Percentiles rank a stretch among this genome's conserved stretches.
Evolutionary conservation across 2,329 filamentous ascomycete species (phyloP).

Genomic region (Scleromitrula shiraiana): DNA sequence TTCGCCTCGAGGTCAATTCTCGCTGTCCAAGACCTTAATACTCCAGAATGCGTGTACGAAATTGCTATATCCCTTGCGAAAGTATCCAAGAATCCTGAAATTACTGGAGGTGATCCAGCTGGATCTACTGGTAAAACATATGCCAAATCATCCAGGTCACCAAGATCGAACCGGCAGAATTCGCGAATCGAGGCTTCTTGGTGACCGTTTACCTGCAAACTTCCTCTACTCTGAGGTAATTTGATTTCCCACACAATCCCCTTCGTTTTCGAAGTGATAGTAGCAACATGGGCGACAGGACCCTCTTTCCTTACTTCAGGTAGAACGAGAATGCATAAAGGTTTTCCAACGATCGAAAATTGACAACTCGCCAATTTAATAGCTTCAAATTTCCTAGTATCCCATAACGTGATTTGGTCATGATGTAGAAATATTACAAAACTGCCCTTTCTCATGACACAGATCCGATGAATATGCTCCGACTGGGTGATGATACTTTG

Average conservation of each 20-base stretch:
- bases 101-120: constrained; percentile 62
- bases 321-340: constrained; percentile 70
- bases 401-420: constrained; percentile 67
- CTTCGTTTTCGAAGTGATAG: constrained; percentile 67
- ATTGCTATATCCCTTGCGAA: constrained; percentile 82
- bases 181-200: constrained; percentile 43
- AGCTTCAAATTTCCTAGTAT: constrained; percentile 56
- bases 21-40: constrained; percentile 79
- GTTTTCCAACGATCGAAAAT: constrained; percentile 59
- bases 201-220: constrained; percentile 5
- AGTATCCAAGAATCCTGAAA: constrained; percentile 73
- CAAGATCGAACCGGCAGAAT: constrained; percentile 65
- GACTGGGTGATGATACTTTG: constrained; percentile 60
- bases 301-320: constrained; percentile 49
- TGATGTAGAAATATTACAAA: constrained; percentile 77
- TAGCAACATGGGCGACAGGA: constrained; percentile 65
- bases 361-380: constrained; percentile 47
- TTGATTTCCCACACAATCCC: constrained; percentile 76
- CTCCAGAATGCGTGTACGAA: constrained; percentile 69
- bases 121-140: constrained; percentile 79
- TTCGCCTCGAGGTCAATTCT: constrained; percentile 53
- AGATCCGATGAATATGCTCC: constrained; percentile 72
- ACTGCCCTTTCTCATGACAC: constrained; percentile 65
- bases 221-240: constrained; percentile 42
- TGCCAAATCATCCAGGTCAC: constrained; percentile 48